Conservation (phyloP, 345 rosid genomes). For the Citrus cavaleriei region DNA sequence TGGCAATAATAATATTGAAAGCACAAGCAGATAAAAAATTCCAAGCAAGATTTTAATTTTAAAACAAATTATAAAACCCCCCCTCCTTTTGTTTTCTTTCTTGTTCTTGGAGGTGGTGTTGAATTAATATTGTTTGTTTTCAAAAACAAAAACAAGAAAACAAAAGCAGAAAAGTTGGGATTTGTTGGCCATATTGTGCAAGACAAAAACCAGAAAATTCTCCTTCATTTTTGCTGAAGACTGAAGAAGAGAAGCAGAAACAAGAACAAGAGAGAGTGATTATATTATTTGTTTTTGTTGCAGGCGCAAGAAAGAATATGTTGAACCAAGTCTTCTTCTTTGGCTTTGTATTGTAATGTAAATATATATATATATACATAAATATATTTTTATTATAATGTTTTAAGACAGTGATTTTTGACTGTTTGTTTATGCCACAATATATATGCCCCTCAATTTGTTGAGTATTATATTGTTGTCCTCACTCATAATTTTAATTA, state of each 20-base stretch:
- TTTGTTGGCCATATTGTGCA: conserved; percentile 21
- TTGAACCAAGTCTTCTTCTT: conserved; percentile 14
- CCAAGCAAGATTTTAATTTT: neutral
- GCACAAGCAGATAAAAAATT: neutral
- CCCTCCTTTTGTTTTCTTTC: conserved; percentile 14
- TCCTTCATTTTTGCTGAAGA: conserved; percentile 30
- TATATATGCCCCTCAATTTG: conserved; percentile 10
- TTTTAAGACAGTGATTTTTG: neutral
- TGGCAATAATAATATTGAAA: neutral
- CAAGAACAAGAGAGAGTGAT: neutral
- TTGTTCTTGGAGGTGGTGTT: neutral
- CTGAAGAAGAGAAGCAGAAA: neutral
- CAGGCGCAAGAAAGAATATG: neutral
- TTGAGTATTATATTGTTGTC: conserved; percentile 15
- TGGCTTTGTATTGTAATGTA: conserved; percentile 8
- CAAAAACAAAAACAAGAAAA: neutral
- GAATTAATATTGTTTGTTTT: neutral
- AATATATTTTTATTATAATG: neutral
- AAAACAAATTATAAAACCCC: neutral
- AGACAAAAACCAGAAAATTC: conserved; percentile 38
- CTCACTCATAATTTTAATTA: neutral
- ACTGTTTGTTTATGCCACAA: neutral
- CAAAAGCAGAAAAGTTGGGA: conserved; percentile 12
- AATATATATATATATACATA: neutral
- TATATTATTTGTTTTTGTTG: neutral